Conservation (phyloP, 2,329 filamentous ascomycete species). For the Lasiodiplodia sp. region DNA sequence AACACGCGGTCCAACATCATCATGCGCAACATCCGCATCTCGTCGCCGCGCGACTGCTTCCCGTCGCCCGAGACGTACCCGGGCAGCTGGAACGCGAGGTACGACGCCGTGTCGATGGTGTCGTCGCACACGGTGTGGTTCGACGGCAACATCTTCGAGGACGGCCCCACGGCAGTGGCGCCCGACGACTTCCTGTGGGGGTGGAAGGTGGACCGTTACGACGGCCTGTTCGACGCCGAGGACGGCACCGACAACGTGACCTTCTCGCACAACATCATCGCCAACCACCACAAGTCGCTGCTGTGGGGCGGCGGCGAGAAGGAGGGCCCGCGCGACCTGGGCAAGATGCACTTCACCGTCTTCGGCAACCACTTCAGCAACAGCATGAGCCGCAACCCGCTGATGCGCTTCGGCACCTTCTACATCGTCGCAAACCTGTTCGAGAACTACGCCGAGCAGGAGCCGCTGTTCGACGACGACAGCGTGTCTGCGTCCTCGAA, state of each 20-base stretch:
- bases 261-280: slow-evolving; percentile 27
- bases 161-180: slow-evolving; percentile 14
- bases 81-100: slow-evolving; percentile 16
- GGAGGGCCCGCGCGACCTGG: slow-evolving; percentile 18
- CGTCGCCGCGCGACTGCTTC: slow-evolving; percentile 25
- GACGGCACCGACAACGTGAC: slow-evolving; percentile 25
- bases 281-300: slow-evolving; percentile 27
- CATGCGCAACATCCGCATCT: slow-evolving; percentile 26
- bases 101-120: slow-evolving; percentile 25
- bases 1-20: slow-evolving; percentile 26
- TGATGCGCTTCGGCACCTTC: slow-evolving; percentile 29
- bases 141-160: slow-evolving; percentile 28
- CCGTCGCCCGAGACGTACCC: slow-evolving; percentile 20
- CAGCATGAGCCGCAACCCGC: slow-evolving; percentile 20
- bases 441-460: slow-evolving; percentile 15
- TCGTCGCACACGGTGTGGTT: slow-evolving; percentile 17
- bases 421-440: slow-evolving; percentile 25
- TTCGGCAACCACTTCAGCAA: slow-evolving; percentile 25
- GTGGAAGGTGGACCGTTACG: slow-evolving; percentile 26
- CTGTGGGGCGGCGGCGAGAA: slow-evolving; percentile 26
- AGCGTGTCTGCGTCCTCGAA: not conserved
- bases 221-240: slow-evolving; percentile 27
- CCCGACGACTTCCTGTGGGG: slow-evolving; percentile 16
- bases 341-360: slow-evolving; percentile 25
- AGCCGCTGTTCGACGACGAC: slow-evolving; percentile 11